phyloP scores from a whole-genome alignment of 192 early-diverging fungal genomes.

The Gonapodya prolifera region DNA sequence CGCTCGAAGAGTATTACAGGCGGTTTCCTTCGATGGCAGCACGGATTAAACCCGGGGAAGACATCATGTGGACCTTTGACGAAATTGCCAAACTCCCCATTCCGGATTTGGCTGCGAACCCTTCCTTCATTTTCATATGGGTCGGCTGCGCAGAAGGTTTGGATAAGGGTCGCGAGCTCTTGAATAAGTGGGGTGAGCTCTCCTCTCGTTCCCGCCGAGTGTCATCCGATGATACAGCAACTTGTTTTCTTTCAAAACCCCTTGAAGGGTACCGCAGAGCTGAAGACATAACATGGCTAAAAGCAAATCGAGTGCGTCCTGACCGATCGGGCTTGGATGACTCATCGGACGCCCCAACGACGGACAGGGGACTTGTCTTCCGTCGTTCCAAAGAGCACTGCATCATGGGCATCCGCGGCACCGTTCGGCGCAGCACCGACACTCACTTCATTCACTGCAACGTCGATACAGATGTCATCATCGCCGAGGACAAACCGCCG shows the following conservation, averaged over 20 bases:
- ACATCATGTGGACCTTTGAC: slow-evolving; percentile 26
- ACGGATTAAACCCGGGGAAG: not conserved
- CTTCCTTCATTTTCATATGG: slow-evolving; percentile 53
- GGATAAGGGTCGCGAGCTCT: slow-evolving; percentile 38
- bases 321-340: not conserved
- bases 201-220: not conserved
- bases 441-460: slow-evolving; percentile 61
- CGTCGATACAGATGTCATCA: slow-evolving; percentile 54
- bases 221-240: no score
- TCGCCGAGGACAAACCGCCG: slow-evolving; percentile 36
- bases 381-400: slow-evolving; percentile 53
- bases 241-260: not conserved
- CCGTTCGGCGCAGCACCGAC: slow-evolving; percentile 47
- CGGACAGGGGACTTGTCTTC: slow-evolving; percentile 21
- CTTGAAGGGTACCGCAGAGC: slow-evolving; percentile 35
- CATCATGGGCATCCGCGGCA: slow-evolving; percentile 52
- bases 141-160: slow-evolving; percentile 38
- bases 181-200: slow-evolving; percentile 33
- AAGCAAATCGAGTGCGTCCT: slow-evolving; percentile 20
- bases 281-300: slow-evolving; percentile 56
- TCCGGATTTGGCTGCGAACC: slow-evolving; percentile 39
- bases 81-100: slow-evolving; percentile 39
- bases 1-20: slow-evolving; percentile 28
- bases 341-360: not conserved
- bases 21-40: slow-evolving; percentile 13